A percentile compares a stretch with the other conserved stretches of the same genome.
Conservation (phyloP, 768 basidiomycete species). For the Tulasnella sp. region DNA sequence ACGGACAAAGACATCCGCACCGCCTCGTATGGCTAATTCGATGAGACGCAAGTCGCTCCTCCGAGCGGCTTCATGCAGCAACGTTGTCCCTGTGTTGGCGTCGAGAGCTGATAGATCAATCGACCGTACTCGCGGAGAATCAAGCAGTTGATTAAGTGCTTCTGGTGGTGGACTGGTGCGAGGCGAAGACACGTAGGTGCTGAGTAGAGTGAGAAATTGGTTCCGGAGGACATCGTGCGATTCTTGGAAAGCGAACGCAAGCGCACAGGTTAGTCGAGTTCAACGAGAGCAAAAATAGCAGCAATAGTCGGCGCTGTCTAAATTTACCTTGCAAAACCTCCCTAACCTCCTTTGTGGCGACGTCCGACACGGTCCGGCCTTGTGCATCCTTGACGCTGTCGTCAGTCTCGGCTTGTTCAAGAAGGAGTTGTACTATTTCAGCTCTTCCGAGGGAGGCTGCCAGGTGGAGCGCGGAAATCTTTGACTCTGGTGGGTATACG, state of each 20-base stretch:
- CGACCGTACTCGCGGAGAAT: slow-evolving; percentile 57
- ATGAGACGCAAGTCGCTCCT: slow-evolving; percentile 73
- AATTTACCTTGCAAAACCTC: slow-evolving; percentile 56
- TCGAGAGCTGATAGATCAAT: slow-evolving; percentile 78
- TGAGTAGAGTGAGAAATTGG: slow-evolving; percentile 63
- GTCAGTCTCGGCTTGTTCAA: slow-evolving; percentile 73
- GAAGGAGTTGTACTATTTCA: slow-evolving; percentile 64
- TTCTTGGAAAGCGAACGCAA: slow-evolving; percentile 38
- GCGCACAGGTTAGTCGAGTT: neutral
- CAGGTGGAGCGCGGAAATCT: slow-evolving; percentile 65
- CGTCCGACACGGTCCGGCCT: slow-evolving; percentile 62
- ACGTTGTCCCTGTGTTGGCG: slow-evolving; percentile 61
- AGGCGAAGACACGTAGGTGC: slow-evolving; percentile 63
- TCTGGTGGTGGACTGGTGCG: slow-evolving; percentile 27
- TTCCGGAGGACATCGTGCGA: slow-evolving; percentile 70
- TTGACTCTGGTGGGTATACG: slow-evolving; percentile 61
- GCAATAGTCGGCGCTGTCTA: neutral
- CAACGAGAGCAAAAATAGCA: neutral
- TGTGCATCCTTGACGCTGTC: slow-evolving; percentile 63
- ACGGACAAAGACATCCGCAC: slow-evolving; percentile 82
- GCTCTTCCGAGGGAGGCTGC: slow-evolving; percentile 62
- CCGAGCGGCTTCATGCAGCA: slow-evolving; percentile 81
- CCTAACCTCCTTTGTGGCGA: slow-evolving; percentile 60
- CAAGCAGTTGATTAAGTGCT: slow-evolving; percentile 51
- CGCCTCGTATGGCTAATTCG: slow-evolving; percentile 75